A percentile compares a stretch with the other conserved stretches of the same genome.
Evolutionary conservation across 2,329 filamentous ascomycete genomes (phyloP).

Genomic region (Fusarium napiforme): DNA sequence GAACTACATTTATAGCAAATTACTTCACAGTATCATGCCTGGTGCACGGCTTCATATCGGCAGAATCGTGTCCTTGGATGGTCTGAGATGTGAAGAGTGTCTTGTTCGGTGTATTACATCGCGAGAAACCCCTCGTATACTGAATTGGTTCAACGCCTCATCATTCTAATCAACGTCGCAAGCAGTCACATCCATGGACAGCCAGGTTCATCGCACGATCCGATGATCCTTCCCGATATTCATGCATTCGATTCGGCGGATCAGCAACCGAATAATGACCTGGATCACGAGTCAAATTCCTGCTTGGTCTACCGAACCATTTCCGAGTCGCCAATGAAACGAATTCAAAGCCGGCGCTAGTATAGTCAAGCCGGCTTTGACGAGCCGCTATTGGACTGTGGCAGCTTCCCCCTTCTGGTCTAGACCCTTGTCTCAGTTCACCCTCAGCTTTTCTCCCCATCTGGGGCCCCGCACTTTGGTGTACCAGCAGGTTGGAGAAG

Average conservation of each 20-base stretch:
- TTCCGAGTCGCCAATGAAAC: neutral
- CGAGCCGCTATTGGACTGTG: neutral
- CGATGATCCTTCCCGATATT: neutral
- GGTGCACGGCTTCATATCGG: neutral
- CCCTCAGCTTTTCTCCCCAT: neutral
- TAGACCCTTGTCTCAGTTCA: neutral
- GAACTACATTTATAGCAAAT: too few relatives aligned
- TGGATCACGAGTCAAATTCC: neutral
- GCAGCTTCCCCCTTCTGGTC: neutral
- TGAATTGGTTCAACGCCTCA: too few relatives aligned
- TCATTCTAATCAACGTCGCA: neutral
- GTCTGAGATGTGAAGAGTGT: neutral
- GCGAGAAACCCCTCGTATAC: neutral
- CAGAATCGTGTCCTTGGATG: neutral
- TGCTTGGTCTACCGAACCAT: neutral
- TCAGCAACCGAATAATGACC: neutral
- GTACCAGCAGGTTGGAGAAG: constrained; percentile 5
- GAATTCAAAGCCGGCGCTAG: neutral
- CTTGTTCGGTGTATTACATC: neutral
- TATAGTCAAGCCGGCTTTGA: neutral
- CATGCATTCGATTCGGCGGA: constrained; percentile 5
- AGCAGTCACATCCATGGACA: too few relatives aligned
- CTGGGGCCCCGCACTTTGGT: constrained; percentile 20
- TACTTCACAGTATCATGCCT: neutral
- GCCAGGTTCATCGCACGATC: neutral